Base-by-base conservation (phyloP, 495 filamentous ascomycete genomes). In the Xylaria scruposa region DNA sequence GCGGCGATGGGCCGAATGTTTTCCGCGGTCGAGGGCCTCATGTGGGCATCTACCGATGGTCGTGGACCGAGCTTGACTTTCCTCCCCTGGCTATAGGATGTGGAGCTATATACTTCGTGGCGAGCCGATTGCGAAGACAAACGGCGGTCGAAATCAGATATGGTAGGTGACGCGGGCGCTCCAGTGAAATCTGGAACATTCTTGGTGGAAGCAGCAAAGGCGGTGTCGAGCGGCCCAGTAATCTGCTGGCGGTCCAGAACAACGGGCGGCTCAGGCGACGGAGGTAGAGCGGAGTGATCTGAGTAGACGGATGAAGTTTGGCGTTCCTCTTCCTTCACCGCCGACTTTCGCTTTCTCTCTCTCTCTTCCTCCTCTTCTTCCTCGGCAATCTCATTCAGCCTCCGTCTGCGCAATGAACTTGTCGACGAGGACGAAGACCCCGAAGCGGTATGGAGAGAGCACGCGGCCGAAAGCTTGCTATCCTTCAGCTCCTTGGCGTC, bases 301-400 rank as follows among this genome's bases (percentile, higher is more conserved):
- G 77, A 77, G 59, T 79, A 76, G 31, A 76, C 65, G 60, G 77
- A 77, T 51, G 77, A 79, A 64, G 73, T 67, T 24, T 70, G 70
- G 21, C 68, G 77, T 31, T 77, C 79, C 51, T 83, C 79, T 61
- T 86, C 83, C 46, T 81, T 79, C n/a, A 82, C 80, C 2, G 82
- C 68, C 3, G 85, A 86, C 67, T 86, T 83, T 74, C 82, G 80
- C 73, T 87, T 87, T 46, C 77, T 80, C 33, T 83, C 82, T 62
- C 83, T 79, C 68, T 86, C 84, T 42, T 85, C 84, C 58, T 92
- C 89, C 72, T 91, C 90, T 62, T 85, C 84, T 59, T 99, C 96
- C 79, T 98, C 96, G 61, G 92, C 90, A 77, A 97, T 98, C 80
- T 96, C 96, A 85, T 94, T 90, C 78, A 98, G 82, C 72, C 91